These are phyloP conservation scores for Furcasterigmium furcatum DNA, from an alignment of 2,329 filamentous ascomycete genomes.

Conservation along the genomic window DNA sequence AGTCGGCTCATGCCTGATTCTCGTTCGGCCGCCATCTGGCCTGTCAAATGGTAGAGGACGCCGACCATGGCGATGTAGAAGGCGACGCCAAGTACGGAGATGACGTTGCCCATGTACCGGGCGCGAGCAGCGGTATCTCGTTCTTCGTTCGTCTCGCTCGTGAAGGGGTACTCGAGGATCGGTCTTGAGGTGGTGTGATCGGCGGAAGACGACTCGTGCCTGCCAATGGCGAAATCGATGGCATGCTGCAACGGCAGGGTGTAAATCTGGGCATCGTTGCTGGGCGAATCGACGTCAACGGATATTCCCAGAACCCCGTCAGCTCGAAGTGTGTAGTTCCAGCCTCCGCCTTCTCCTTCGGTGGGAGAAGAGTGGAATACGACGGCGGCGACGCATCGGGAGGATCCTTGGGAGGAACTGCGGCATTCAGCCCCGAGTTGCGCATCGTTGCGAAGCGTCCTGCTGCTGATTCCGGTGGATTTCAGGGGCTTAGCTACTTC, in stretches of 20 bases:
- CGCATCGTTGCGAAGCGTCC: no score
- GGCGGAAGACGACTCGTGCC: no score
- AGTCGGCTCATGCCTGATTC: conserved; percentile 86
- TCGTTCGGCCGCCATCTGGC: conserved; percentile 79
- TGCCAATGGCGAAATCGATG: conserved; percentile 76
- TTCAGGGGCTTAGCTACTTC: conserved; percentile 36
- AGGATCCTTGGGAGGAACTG: conserved; percentile 63
- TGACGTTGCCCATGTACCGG: conserved; percentile 69
- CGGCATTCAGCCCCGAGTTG: conserved; percentile 62
- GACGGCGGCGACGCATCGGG: conserved; percentile 69
- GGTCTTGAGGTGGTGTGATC: conserved; percentile 43
- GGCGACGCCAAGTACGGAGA: conserved; percentile 72
- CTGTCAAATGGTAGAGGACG: conserved; percentile 82
- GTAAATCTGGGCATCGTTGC: conserved; percentile 77
- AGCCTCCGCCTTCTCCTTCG: no score
- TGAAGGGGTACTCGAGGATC: conserved; percentile 73
- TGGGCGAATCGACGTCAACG: conserved; percentile 60
- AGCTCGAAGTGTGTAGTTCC: conserved; percentile 78
- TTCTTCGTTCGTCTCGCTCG: conserved; percentile 65
- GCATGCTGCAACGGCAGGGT: conserved; percentile 75
- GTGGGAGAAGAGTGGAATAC: conserved; percentile 73
- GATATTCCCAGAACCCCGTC: conserved; percentile 66
- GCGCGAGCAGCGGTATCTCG: conserved; percentile 62
- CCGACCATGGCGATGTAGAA: conserved; percentile 80
- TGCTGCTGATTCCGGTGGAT: no score